These are phyloP conservation scores for Skeletonema tropicum DNA, from an alignment of 108 stramenopile genomes.

Conservation along the genomic window DNA sequence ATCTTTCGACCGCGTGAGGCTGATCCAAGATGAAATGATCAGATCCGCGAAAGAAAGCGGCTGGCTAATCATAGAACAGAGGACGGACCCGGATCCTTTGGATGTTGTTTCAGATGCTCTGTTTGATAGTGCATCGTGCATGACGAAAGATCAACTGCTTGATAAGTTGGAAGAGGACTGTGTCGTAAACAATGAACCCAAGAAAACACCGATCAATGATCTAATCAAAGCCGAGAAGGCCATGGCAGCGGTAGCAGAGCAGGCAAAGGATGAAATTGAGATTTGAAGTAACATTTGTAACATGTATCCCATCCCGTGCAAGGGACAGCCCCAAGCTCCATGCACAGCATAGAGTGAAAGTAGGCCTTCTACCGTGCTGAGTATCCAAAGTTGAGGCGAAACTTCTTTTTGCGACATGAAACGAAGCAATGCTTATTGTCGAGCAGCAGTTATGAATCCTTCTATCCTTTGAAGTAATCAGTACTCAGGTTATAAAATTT, in stretches of 20 bases:
- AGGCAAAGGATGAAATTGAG: conserved; percentile 10
- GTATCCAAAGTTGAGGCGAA: neutral
- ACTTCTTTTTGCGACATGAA: neutral
- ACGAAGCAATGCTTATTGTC: neutral
- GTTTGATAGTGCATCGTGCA: neutral
- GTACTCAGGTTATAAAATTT: too few relatives aligned
- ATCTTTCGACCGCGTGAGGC: conserved; percentile 58
- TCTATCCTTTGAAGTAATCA: neutral
- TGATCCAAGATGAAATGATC: conserved; percentile 76
- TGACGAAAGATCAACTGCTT: conserved; percentile 4
- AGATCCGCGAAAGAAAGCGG: conserved; percentile 49
- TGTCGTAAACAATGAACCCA: neutral
- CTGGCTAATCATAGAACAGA: conserved; percentile 70
- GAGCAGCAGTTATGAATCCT: neutral
- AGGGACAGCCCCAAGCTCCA: neutral
- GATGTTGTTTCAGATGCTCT: conserved; percentile 54
- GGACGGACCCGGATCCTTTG: conserved; percentile 56
- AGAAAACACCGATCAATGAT: neutral
- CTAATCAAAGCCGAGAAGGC: conserved; percentile 9
- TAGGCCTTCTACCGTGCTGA: neutral
- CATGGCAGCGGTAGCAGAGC: conserved; percentile 5
- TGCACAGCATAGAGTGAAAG: neutral
- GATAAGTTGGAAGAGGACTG: conserved; percentile 23
- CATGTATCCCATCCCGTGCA: too few relatives aligned
- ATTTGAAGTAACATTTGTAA: neutral